Evolutionary conservation across 2,329 filamentous ascomycete genomes (phyloP).

Genomic region (Phyllosticta citribraziliensis): DNA sequence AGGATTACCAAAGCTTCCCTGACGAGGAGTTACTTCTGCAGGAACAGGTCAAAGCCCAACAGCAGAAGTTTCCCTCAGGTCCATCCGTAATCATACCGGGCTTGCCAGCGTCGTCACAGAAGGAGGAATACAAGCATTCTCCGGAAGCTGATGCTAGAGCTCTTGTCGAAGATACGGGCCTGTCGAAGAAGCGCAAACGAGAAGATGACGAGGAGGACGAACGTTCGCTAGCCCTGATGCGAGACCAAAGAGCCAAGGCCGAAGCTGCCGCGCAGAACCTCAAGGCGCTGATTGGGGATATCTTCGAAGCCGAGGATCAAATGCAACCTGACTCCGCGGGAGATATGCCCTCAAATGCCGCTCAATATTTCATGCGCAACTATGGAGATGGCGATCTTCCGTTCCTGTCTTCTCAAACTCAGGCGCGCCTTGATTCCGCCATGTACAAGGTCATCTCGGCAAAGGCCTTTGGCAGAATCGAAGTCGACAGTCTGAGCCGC

Average conservation of each 20-base stretch:
- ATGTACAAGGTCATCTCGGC: constrained; percentile 63
- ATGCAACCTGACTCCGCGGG: constrained; percentile 45
- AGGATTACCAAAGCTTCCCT: constrained; percentile 32
- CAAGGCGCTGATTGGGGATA: constrained; percentile 56
- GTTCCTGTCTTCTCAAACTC: constrained; percentile 55
- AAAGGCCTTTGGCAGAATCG: constrained; percentile 59
- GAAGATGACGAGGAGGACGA: constrained; percentile 41
- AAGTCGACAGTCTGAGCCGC: constrained; percentile 63
- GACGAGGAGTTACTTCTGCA: constrained; percentile 18
- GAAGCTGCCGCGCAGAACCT: constrained; percentile 65
- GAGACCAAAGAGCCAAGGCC: constrained; percentile 74
- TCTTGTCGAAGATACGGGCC: constrained; percentile 11
- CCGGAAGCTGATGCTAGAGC: constrained; percentile 26
- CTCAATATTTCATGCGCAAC: constrained; percentile 47
- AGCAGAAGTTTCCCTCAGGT: constrained; percentile 17
- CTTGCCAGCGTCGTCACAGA: constrained; percentile 29
- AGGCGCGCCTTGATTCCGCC: constrained; percentile 62
- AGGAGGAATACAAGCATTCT: constrained; percentile 31
- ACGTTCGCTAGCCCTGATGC: constrained; percentile 49
- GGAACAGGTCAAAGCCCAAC: not conserved
- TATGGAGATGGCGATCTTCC: constrained; percentile 49
- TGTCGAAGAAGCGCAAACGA: constrained; percentile 42
- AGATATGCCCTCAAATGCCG: constrained; percentile 29
- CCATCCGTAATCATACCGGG: constrained; percentile 41
- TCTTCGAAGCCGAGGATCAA: constrained; percentile 67